Conservation (phyloP, 2,329 filamentous ascomycete genomes). For the Nannizziopsis arthrosporioides region DNA sequence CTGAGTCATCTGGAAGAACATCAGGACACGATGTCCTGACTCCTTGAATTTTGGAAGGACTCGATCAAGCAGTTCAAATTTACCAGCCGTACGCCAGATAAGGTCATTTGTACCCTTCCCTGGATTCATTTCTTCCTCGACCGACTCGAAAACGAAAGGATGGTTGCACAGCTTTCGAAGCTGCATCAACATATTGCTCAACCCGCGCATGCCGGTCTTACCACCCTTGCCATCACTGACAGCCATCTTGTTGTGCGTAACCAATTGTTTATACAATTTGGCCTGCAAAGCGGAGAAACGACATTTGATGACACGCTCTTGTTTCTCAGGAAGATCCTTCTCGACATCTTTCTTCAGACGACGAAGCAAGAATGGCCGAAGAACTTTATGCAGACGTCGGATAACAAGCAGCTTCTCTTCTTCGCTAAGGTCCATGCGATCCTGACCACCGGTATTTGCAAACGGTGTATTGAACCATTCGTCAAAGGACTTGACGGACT, state of each 20-base stretch:
- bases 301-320: constrained; percentile 98
- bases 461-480: constrained; percentile 99
- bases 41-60: constrained; percentile 85
- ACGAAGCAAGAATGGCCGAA: constrained; percentile 91
- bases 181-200: constrained; percentile 99
- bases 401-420: constrained; percentile 99
- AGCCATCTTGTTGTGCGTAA: constrained; percentile 85
- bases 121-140: constrained; percentile 97
- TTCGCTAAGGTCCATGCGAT: constrained; percentile 98
- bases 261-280: constrained; percentile 93
- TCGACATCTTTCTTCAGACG: constrained; percentile 99
- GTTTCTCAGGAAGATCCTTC: constrained; percentile 97
- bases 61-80: constrained; percentile 90
- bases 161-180: constrained; percentile 97
- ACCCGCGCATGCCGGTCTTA: constrained; percentile 82
- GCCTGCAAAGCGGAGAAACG: constrained; percentile 91
- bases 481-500: constrained; percentile 96
- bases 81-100: constrained; percentile 89
- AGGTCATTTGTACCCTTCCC: constrained; percentile 77
- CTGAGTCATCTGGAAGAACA: constrained; percentile 99
- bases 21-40: constrained; percentile 86
- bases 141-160: constrained; percentile 95
- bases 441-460: constrained; percentile 92
- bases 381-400: constrained; percentile 92
- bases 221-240: constrained; percentile 92